Base-by-base conservation (phyloP, 306 rosid species). In the Malus domestica region DNA sequence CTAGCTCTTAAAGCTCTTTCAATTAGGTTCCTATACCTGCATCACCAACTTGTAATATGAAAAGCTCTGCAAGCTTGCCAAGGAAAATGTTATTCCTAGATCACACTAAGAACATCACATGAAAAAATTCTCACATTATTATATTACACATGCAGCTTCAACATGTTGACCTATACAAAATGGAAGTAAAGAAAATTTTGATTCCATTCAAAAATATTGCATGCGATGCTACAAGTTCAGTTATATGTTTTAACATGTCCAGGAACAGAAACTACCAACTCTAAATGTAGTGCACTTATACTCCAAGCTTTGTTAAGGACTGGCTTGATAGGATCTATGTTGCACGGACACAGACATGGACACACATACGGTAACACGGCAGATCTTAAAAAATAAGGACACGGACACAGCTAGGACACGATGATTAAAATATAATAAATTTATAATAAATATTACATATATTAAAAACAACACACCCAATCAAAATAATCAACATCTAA, bases 1-100 rank as follows among this genome's bases (percentile, higher is more conserved):
- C 99, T 89, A 45, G 99, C 98, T 79, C 75, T 87, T 55, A 96
- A 85, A 80, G 88, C 98, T 83, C 99, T 90, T 87, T 96, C 98
- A 40, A 96, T 90, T 63, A 96, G 93, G 82, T 86, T 96, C 77
- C 98, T 87, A 78, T 90, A 92, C 85, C 99, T 96, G 98, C 76
- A 80, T 78, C 68, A 55, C 49, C 67, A 73, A 20, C 55, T 74
- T 70, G 64, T 27, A 64, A 52, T 32, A 20, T 44, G 58, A 65
- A 74, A 32, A 69, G 52, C 19, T 49, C 10, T 62, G 29, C 67
- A 76, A 60, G 64, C 80, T 71, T 71, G 78, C 59, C 74, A 81
- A 57, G 57, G 49, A 20, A 61, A 54, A 13, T 18, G 67, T 54
- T 19, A 10, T 55, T 81, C 33, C 7, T 30, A 58, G 25, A n/a